These are phyloP conservation scores for Raphanus hybrid DNA, from an alignment of 441 rosid species.

Conservation along the genomic window DNA sequence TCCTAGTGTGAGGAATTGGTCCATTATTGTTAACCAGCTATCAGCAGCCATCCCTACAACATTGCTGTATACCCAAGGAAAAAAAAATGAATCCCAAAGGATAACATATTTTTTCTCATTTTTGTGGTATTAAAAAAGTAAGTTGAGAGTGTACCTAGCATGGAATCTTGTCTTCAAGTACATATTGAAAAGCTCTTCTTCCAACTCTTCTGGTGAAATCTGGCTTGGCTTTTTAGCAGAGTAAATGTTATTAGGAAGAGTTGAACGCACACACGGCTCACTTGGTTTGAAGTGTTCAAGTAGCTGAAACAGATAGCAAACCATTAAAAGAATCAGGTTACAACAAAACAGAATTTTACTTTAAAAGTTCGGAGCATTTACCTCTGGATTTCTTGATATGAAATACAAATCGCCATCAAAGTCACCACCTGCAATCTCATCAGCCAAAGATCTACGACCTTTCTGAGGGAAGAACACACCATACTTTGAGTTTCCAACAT, in stretches of 20 bases:
- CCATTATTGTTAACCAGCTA: conserved; percentile 78
- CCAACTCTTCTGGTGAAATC: conserved; percentile 56
- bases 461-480: conserved; percentile 76
- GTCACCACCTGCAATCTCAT: conserved; percentile 83
- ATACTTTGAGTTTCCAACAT: conserved; percentile 69
- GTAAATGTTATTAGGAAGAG: conserved; percentile 29
- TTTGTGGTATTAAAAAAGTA: background rate
- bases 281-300: conserved; percentile 57
- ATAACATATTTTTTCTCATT: background rate
- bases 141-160: conserved; percentile 52
- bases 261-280: conserved; percentile 59
- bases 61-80: conserved; percentile 58
- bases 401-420: conserved; percentile 82
- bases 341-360: background rate
- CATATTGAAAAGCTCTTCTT: conserved; percentile 61
- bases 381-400: conserved; percentile 75
- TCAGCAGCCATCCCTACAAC: conserved; percentile 67
- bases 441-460: conserved; percentile 78
- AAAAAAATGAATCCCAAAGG: conserved; percentile 9
- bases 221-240: conserved; percentile 47
- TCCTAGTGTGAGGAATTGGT: conserved; percentile 55
- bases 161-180: conserved; percentile 65
- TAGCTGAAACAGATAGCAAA: conserved; percentile 50
- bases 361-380: conserved; percentile 22
- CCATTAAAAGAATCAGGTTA: conserved; percentile 11